Conservation (phyloP, 306 rosid genomes). For the Astragalus glycyphyllos region DNA sequence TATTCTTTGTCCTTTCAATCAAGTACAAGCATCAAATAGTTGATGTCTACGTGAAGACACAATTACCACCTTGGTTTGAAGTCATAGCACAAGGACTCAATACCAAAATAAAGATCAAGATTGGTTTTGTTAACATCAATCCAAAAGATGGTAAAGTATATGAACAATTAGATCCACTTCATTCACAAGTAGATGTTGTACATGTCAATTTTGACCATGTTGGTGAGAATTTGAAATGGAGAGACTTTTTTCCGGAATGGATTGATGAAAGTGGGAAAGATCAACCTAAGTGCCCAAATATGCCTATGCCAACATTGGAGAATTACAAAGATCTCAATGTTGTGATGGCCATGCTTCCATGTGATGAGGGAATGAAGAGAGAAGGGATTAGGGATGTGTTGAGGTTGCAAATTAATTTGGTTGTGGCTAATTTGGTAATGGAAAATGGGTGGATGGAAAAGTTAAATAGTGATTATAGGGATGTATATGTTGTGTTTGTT, state of each 20-base stretch:
- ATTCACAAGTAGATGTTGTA: conserved; percentile 33
- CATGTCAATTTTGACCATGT: conserved; percentile 46
- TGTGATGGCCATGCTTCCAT: conserved; percentile 65
- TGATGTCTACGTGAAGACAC: neutral
- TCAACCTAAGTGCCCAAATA: conserved; percentile 59
- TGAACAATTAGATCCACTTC: conserved; percentile 3
- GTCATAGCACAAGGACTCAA: conserved; percentile 39
- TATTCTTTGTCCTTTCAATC: neutral
- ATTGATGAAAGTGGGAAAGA: conserved; percentile 57
- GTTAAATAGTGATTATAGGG: conserved; percentile 40
- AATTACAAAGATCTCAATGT: conserved; percentile 58
- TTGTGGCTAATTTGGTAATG: conserved; percentile 74
- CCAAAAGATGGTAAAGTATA: neutral
- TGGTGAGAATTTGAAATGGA: conserved; percentile 51
- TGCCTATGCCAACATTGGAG: conserved; percentile 58
- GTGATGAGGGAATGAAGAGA: conserved; percentile 40
- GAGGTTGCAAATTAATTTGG: conserved; percentile 79
- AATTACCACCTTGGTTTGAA: conserved; percentile 44
- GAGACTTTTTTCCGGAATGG: conserved; percentile 69
- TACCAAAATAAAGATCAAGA: conserved; percentile 42
- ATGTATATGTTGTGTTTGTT: conserved; percentile 65
- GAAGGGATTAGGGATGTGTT: conserved; percentile 61
- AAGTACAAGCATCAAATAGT: neutral
- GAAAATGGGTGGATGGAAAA: conserved; percentile 51
- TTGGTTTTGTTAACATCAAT: conserved; percentile 63